These are phyloP conservation scores for Capsicum chinense DNA, from an alignment of 257 asterid genomes.

Conservation along the genomic window DNA sequence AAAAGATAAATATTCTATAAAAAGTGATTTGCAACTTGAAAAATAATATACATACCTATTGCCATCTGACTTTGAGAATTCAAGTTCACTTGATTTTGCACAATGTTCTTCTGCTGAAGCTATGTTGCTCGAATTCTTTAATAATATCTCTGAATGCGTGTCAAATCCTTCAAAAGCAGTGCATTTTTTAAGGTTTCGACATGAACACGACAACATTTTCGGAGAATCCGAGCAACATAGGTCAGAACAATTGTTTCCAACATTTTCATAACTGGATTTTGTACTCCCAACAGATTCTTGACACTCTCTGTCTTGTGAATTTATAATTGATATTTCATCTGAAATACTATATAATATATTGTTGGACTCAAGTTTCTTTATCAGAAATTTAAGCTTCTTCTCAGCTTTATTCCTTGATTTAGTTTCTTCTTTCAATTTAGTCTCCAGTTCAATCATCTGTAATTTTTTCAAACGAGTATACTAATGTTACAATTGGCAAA, in stretches of 20 bases:
- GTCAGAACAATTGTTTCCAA: neutral
- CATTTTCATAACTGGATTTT: constrained; percentile 15
- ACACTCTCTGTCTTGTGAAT: neutral
- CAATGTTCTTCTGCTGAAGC: neutral
- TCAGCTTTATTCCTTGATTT: constrained; percentile 82
- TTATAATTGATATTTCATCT: constrained; percentile 41
- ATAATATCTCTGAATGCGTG: neutral
- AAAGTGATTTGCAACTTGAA: neutral
- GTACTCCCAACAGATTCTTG: constrained; percentile 35
- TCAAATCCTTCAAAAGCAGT: neutral
- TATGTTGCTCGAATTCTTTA: neutral
- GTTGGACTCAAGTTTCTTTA: constrained; percentile 66
- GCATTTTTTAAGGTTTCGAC: too few relatives aligned
- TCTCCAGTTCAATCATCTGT: constrained; percentile 74
- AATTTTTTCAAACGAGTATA: constrained; percentile 25
- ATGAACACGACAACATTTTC: too few relatives aligned
- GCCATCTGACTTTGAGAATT: constrained; percentile 17
- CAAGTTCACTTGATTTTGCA: neutral
- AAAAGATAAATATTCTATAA: neutral
- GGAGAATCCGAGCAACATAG: too few relatives aligned
- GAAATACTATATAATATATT: constrained; percentile 46
- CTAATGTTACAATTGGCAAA: neutral
- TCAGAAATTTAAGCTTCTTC: constrained; percentile 57
- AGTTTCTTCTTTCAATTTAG: constrained; percentile 56
- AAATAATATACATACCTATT: constrained; percentile 32